A percentile compares a stretch with the other conserved stretches of the same genome.
These are phyloP conservation scores for Inonotus hispidus DNA, from an alignment of 1,284 basidiomycete species.

Conservation along the genomic window DNA sequence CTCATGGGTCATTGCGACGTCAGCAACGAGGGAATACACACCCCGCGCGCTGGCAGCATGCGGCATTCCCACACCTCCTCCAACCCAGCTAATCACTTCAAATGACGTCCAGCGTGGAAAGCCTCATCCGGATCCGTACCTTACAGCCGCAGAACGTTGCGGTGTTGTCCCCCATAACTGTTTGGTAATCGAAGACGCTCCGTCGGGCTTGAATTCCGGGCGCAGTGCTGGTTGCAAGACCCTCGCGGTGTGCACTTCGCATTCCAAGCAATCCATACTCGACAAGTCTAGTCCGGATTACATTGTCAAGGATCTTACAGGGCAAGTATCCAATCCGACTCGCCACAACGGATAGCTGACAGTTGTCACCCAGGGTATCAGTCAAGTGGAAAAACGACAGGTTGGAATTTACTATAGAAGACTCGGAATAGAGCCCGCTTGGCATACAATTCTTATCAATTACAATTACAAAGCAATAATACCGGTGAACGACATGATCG, in stretches of 20 bases:
- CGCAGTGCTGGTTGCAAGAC: constrained; percentile 69
- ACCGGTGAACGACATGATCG: neutral
- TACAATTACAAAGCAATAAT: neutral
- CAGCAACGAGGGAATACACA: constrained; percentile 67
- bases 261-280: constrained; percentile 43
- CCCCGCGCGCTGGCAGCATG: constrained; percentile 56
- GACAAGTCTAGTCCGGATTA: constrained; percentile 47
- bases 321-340: constrained; percentile 31
- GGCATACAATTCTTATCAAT: neutral
- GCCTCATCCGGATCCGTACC: constrained; percentile 78
- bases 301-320: constrained; percentile 47
- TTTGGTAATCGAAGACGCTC: constrained; percentile 81
- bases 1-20: constrained; percentile 75
- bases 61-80: constrained; percentile 46
- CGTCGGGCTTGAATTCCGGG: constrained; percentile 70
- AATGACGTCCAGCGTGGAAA: constrained; percentile 73
- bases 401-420: constrained; percentile 27
- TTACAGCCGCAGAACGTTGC: constrained; percentile 52
- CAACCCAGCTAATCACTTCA: constrained; percentile 59
- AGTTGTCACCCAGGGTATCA: constrained; percentile 23
- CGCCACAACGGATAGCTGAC: neutral
- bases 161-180: constrained; percentile 47
- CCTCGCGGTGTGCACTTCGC: constrained; percentile 79
- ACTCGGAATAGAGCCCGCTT: constrained; percentile 14
- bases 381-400: constrained; percentile 28